A percentile compares a stretch with the other conserved stretches of the same genome.
These are phyloP conservation scores for Xylogone sp. DNA, from an alignment of 2,329 filamentous ascomycete genomes.

Conservation along the genomic window DNA sequence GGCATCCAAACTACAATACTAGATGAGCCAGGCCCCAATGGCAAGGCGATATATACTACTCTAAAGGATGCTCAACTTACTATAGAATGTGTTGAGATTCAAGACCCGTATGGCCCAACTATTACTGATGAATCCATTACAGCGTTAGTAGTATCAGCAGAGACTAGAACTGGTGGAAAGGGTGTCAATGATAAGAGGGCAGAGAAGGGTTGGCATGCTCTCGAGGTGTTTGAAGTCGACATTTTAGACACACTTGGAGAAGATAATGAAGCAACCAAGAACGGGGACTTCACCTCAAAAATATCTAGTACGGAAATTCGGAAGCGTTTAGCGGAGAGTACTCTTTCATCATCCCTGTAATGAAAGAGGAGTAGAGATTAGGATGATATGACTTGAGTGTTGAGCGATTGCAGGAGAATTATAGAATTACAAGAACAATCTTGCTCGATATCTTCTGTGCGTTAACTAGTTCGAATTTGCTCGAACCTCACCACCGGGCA, in stretches of 20 bases:
- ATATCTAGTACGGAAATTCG: constrained; percentile 89
- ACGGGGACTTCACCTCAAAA: constrained; percentile 70
- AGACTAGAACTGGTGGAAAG: constrained; percentile 78
- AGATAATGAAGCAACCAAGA: constrained; percentile 36
- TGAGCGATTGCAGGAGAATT: too few relatives aligned
- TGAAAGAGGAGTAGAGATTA: too few relatives aligned
- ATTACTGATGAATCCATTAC: constrained; percentile 76
- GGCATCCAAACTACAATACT: constrained; percentile 25
- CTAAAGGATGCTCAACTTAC: constrained; percentile 58
- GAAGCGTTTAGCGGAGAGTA: constrained; percentile 35
- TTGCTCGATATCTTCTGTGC: too few relatives aligned
- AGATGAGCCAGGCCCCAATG: constrained; percentile 32
- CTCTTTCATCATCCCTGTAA: constrained; percentile 15
- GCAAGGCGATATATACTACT: constrained; percentile 49
- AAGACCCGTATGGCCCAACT: constrained; percentile 86
- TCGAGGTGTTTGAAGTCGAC: constrained; percentile 86
- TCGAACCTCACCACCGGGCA: too few relatives aligned
- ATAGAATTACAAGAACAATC: too few relatives aligned
- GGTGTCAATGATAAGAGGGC: constrained; percentile 81
- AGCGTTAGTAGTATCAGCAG: constrained; percentile 79
- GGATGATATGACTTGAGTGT: too few relatives aligned
- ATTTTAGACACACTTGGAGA: constrained; percentile 70
- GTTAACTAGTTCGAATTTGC: too few relatives aligned
- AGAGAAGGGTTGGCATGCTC: constrained; percentile 69
- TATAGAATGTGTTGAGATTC: constrained; percentile 79